Evolutionary conservation across 768 basidiomycete genomes (phyloP).

Genomic region (Suillus weaverae): DNA sequence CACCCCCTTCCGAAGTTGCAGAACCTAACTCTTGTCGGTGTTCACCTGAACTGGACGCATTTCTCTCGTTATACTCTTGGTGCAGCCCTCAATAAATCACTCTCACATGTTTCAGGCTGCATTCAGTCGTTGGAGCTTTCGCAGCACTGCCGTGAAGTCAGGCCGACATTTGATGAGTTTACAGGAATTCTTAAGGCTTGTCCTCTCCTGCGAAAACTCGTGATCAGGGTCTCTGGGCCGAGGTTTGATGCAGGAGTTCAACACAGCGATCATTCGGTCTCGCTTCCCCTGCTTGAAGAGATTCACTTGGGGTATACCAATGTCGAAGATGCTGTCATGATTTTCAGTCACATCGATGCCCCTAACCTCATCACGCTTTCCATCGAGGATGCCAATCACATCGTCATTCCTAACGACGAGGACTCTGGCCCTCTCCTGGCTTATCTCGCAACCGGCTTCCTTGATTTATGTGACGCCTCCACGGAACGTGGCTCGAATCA

Average conservation of each 20-base stretch:
- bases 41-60: conserved; percentile 54
- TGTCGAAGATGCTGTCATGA: conserved; percentile 34
- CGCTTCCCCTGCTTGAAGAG: conserved; percentile 39
- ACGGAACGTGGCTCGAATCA: neutral
- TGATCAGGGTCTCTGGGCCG: conserved; percentile 51
- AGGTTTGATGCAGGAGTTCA: conserved; percentile 17
- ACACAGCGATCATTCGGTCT: conserved; percentile 26
- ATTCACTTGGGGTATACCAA: conserved; percentile 48
- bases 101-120: conserved; percentile 17
- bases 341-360: conserved; percentile 44
- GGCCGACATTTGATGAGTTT: conserved; percentile 49
- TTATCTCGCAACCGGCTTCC: conserved; percentile 28
- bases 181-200: conserved; percentile 42
- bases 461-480: neutral
- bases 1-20: conserved; percentile 42
- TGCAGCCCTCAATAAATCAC: neutral
- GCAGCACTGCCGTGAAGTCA: conserved; percentile 53
- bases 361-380: conserved; percentile 38
- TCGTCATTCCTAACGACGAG: conserved; percentile 39
- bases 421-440: conserved; percentile 40
- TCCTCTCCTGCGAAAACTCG: conserved; percentile 42
- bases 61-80: conserved; percentile 33
- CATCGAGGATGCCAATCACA: conserved; percentile 48
- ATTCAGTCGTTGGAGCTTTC: conserved; percentile 47
- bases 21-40: conserved; percentile 53